phyloP scores from a whole-genome alignment of 345 rosid species.

The Sonneratia alba region DNA sequence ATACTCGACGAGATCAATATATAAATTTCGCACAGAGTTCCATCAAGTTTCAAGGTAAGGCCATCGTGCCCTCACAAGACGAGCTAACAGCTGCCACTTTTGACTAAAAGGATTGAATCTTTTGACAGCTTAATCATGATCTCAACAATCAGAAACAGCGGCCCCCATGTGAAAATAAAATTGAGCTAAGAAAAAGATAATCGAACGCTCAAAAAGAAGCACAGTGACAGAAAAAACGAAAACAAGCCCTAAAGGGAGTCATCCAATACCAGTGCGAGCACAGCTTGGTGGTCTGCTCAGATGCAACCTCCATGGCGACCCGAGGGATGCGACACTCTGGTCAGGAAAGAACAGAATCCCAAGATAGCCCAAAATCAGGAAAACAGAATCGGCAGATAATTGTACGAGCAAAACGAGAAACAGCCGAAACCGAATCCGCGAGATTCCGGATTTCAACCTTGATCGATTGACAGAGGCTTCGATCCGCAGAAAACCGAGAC shows the following conservation, averaged over 20 bases:
- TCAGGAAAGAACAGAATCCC: neutral
- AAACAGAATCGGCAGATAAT: slow-evolving; percentile 1
- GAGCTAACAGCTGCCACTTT: neutral
- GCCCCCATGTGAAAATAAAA: neutral
- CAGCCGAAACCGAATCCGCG: neutral
- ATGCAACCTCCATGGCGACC: slow-evolving; percentile 40
- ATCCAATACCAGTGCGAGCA: slow-evolving; percentile 72
- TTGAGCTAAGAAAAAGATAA: neutral
- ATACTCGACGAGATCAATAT: neutral
- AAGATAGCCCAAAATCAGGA: neutral
- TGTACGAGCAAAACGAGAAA: neutral
- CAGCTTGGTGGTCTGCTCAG: slow-evolving; percentile 53
- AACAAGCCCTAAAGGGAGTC: neutral
- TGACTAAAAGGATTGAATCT: neutral
- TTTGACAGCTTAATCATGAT: neutral
- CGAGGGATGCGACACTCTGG: neutral
- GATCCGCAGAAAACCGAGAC: neutral
- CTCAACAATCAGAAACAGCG: neutral
- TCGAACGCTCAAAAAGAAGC: neutral
- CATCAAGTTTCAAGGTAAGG: neutral
- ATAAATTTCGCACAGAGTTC: neutral
- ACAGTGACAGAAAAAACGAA: neutral
- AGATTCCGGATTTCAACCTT: neutral
- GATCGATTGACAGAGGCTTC: neutral
- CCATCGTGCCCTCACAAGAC: neutral